A percentile compares a stretch with the other conserved stretches of the same genome.
These are phyloP conservation scores for Nakazawaea ernobii DNA, from an alignment of 805 yeast genomes.

Conservation along the genomic window DNA sequence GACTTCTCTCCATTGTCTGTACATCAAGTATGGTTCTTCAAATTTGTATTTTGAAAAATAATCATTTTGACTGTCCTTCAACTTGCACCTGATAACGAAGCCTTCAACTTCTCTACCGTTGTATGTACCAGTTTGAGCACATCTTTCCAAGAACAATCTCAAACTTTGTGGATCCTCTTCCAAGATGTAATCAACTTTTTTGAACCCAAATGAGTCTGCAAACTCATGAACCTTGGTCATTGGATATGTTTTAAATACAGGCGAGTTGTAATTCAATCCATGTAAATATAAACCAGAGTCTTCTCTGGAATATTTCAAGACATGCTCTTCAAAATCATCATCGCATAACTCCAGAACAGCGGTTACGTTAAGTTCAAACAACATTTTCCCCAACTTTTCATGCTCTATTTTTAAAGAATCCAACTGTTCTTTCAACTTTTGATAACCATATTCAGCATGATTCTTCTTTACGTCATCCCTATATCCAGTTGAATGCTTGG, in stretches of 20 bases:
- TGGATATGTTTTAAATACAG: slow-evolving; percentile 58
- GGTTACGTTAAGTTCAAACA: slow-evolving; percentile 54
- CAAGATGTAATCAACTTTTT: slow-evolving; percentile 41
- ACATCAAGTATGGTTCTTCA: slow-evolving; percentile 90
- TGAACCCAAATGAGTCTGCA: slow-evolving; percentile 68
- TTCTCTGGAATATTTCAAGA: slow-evolving; percentile 62
- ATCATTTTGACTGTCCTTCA: slow-evolving; percentile 26
- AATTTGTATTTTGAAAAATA: slow-evolving; percentile 91
- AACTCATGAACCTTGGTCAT: slow-evolving; percentile 55
- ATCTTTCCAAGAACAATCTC: slow-evolving; percentile 44
- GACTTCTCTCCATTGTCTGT: slow-evolving; percentile 85
- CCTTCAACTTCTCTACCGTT: slow-evolving; percentile 81
- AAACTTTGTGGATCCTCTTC: slow-evolving; percentile 36
- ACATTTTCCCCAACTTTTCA: slow-evolving; percentile 46
- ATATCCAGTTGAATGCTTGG: slow-evolving; percentile 84
- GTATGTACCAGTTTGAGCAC: slow-evolving; percentile 64
- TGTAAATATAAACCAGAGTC: slow-evolving; percentile 83
- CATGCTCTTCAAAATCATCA: slow-evolving; percentile 90
- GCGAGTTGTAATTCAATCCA: slow-evolving; percentile 72
- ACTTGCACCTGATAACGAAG: slow-evolving; percentile 74
- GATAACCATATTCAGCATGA: slow-evolving; percentile 74
- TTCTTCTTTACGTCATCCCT: slow-evolving; percentile 46
- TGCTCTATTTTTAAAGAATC: slow-evolving; percentile 29
- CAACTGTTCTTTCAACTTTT: slow-evolving; percentile 51
- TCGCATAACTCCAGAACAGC: slow-evolving; percentile 94